Evolutionary conservation across 345 rosid species (phyloP).

Genomic region (Ailanthus altissimus): DNA sequence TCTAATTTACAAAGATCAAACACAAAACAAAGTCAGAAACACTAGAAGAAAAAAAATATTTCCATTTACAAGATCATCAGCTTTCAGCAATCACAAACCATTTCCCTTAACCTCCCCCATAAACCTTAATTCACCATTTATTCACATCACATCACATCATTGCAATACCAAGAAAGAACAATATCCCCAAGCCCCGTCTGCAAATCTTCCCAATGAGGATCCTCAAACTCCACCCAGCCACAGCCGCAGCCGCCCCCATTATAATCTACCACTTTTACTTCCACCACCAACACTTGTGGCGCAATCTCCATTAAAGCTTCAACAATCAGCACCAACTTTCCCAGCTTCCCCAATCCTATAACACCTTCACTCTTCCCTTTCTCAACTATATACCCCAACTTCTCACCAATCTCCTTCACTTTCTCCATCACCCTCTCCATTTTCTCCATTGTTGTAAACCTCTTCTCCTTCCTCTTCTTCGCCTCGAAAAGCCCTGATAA

Average conservation of each 20-base stretch:
- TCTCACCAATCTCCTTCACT: constrained; percentile 58
- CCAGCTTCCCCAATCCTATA: constrained; percentile 56
- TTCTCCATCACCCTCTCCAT: constrained; percentile 56
- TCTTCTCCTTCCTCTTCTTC: constrained; percentile 48
- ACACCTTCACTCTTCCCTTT: constrained; percentile 54
- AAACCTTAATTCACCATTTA: not conserved
- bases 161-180: constrained; percentile 61
- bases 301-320: constrained; percentile 49
- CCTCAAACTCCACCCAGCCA: constrained; percentile 40
- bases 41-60: not conserved
- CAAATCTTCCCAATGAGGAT: constrained; percentile 64
- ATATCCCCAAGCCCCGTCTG: constrained; percentile 61
- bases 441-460: constrained; percentile 55
- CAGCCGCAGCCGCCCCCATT: constrained; percentile 39
- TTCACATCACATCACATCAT: constrained; percentile 27
- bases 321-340: constrained; percentile 47
- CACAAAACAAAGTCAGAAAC: not conserved
- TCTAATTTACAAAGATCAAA: constrained; percentile 9
- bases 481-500: constrained; percentile 64
- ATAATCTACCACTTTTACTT: constrained; percentile 46
- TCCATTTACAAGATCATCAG: constrained; percentile 1
- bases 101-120: too few relatives aligned
- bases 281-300: constrained; percentile 54
- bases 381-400: constrained; percentile 65
- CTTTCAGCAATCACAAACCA: not conserved